Evolutionary conservation across 2,329 filamentous ascomycete genomes (phyloP).

Genomic region (Ceratocystis cacaofunesta): DNA sequence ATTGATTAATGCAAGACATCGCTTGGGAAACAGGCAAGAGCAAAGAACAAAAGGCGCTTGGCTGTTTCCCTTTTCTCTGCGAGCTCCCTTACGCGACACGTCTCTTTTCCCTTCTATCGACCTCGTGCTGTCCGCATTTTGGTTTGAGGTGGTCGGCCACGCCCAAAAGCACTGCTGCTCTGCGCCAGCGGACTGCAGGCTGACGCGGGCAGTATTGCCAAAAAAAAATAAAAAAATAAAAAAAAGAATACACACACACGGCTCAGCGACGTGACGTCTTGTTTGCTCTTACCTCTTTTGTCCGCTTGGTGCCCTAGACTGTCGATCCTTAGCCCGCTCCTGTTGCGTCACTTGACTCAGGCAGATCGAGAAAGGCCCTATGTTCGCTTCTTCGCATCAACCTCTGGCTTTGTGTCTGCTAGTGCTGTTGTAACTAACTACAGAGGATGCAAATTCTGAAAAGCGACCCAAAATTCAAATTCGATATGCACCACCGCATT

Average conservation of each 20-base stretch:
- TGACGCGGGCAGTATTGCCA: too few species aligned
- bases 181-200: too few species aligned
- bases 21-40: background rate
- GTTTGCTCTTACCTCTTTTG: background rate
- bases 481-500: background rate
- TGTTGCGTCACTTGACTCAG: background rate
- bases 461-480: background rate
- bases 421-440: background rate
- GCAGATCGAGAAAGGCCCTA: background rate
- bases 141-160: background rate
- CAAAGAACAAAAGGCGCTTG: background rate
- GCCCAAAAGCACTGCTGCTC: background rate
- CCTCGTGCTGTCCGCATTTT: background rate
- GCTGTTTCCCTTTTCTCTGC: background rate
- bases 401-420: background rate
- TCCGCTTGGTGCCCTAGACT: background rate
- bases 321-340: background rate
- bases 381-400: background rate
- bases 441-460: background rate
- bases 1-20: background rate
- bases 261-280: background rate
- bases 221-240: background rate
- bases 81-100: too few species aligned
- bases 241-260: background rate
- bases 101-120: background rate